Evolutionary conservation across 495 filamentous ascomycete species (phyloP).

Genomic region (Penicillium atrosanguineum): DNA sequence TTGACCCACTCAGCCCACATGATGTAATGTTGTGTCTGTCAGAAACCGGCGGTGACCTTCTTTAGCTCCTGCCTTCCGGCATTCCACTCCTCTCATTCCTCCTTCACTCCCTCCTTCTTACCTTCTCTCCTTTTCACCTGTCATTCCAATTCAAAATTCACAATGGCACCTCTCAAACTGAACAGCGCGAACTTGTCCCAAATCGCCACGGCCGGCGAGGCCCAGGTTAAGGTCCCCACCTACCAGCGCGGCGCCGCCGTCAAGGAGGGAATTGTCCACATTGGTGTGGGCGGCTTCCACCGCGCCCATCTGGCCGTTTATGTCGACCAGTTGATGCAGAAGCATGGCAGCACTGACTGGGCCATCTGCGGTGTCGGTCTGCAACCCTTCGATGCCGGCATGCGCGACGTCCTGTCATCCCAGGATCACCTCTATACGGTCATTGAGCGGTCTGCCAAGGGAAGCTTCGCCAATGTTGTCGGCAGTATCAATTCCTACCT

Average conservation of each 20-base stretch:
- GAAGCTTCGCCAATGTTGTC: slow-evolving; percentile 43
- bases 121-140: background rate
- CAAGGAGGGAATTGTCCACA: slow-evolving; percentile 51
- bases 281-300: slow-evolving; percentile 51
- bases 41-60: background rate
- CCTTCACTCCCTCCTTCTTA: background rate
- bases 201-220: slow-evolving; percentile 29
- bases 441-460: slow-evolving; percentile 46
- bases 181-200: slow-evolving; percentile 38
- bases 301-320: slow-evolving; percentile 49
- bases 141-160: slow-evolving; percentile 5
- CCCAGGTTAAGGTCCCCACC: slow-evolving; percentile 32
- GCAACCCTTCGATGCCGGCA: slow-evolving; percentile 43
- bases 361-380: slow-evolving; percentile 49
- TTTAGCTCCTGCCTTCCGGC: background rate
- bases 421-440: slow-evolving; percentile 50
- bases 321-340: slow-evolving; percentile 45
- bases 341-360: slow-evolving; percentile 40
- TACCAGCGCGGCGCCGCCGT: slow-evolving; percentile 37
- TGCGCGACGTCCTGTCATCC: slow-evolving; percentile 43
- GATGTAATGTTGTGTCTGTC: slow-evolving; percentile 4
- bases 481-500: slow-evolving; percentile 51
- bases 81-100: background rate
- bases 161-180: slow-evolving; percentile 42
- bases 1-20: background rate